Conservation (phyloP, 768 basidiomycete genomes). For the Boletus rubroflammeus region DNA sequence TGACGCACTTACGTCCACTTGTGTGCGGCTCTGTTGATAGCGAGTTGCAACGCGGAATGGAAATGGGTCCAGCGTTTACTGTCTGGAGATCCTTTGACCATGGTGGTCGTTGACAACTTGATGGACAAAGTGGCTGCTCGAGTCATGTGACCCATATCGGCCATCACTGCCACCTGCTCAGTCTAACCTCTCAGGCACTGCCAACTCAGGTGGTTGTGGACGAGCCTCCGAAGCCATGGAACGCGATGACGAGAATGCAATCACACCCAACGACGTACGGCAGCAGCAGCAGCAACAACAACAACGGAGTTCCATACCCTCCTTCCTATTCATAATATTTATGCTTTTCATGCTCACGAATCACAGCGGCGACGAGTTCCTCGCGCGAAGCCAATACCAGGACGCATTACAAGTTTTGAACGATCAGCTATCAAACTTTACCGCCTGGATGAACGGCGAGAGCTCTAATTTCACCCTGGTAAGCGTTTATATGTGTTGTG, state of each 20-base stretch:
- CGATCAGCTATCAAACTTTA: slow-evolving; percentile 66
- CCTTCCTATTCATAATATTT: slow-evolving; percentile 70
- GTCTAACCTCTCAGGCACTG: background rate
- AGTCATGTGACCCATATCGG: slow-evolving; percentile 24
- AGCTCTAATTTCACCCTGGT: slow-evolving; percentile 65
- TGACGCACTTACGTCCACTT: slow-evolving; percentile 47
- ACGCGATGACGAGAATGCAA: slow-evolving; percentile 24
- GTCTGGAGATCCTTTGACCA: slow-evolving; percentile 24
- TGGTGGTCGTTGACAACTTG: slow-evolving; percentile 9
- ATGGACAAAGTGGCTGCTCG: no score
- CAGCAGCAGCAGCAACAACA: slow-evolving; percentile 37
- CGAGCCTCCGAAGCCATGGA: slow-evolving; percentile 26
- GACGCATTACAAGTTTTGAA: slow-evolving; percentile 57
- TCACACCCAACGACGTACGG: slow-evolving; percentile 8
- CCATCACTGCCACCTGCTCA: background rate
- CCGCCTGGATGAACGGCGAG: slow-evolving; percentile 70
- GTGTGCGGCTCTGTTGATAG: slow-evolving; percentile 48
- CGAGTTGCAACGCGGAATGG: slow-evolving; percentile 50
- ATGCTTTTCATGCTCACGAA: slow-evolving; percentile 79
- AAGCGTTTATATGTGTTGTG: slow-evolving; percentile 17
- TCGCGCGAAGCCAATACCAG: slow-evolving; percentile 61
- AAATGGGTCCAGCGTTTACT: slow-evolving; percentile 52
- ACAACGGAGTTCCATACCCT: slow-evolving; percentile 61
- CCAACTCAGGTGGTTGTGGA: no score
- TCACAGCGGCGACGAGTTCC: slow-evolving; percentile 64